Evolutionary conservation across 208 protist species (phyloP).

Genomic region (Trypanosoma melophagium): DNA sequence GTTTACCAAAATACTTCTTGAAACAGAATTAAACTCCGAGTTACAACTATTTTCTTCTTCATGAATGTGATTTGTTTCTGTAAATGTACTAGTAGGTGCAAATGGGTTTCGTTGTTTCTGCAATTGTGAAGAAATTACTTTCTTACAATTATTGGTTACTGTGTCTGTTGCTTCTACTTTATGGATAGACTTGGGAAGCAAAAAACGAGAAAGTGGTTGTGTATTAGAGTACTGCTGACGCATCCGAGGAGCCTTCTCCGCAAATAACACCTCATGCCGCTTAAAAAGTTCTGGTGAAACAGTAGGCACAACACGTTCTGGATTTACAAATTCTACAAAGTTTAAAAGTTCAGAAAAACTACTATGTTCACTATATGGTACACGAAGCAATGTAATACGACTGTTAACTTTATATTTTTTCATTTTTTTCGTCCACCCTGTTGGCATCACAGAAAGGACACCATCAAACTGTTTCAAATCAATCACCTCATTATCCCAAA

Average conservation of each 20-base stretch:
- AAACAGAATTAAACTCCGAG: background rate
- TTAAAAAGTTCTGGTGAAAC: constrained; percentile 73
- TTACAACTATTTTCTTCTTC: background rate
- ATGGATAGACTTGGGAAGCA: constrained; percentile 17
- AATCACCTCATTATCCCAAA: constrained; percentile 45
- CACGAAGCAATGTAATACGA: constrained; percentile 38
- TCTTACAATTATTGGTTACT: background rate
- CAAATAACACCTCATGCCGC: constrained; percentile 68
- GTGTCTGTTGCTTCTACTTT: background rate
- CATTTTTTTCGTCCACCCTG: constrained; percentile 68
- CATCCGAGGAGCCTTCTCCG: constrained; percentile 61
- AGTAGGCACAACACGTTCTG: constrained; percentile 60
- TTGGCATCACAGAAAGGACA: constrained; percentile 78
- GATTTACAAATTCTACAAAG: constrained; percentile 81
- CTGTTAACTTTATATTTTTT: constrained; percentile 27
- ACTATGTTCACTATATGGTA: constrained; percentile 90
- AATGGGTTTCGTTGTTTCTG: constrained; percentile 29
- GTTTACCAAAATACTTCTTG: background rate
- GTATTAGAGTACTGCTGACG: constrained; percentile 44
- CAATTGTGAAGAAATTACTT: background rate
- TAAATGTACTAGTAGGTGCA: background rate
- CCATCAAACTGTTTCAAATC: constrained; percentile 48
- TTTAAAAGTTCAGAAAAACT: constrained; percentile 77
- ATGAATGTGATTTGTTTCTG: constrained; percentile 3
- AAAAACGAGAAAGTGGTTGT: constrained; percentile 70